Evolutionary conservation across 805 yeast genomes (phyloP), one percentile per base, ranked within the genome.

Genomic region (Suhomyces kilbournensis): DNA sequence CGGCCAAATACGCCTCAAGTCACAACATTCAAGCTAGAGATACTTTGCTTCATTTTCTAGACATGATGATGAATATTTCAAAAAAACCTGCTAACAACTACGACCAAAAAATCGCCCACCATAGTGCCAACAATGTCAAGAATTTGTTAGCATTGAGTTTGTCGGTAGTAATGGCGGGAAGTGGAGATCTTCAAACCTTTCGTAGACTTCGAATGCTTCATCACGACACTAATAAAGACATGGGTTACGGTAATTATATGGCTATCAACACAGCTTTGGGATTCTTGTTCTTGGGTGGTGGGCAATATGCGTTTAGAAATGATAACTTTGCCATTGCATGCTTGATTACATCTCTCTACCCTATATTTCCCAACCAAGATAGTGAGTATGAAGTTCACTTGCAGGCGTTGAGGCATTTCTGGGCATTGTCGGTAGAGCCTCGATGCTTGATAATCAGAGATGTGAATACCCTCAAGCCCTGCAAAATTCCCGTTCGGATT

Each of bases 231-330:
- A 74, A 72, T 26, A 71, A 67, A 35, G 76, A 61, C 39, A 68
- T 74, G 44, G 74, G 76, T 8, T 90, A 81, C 65, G 94, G 96
- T 0, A 81, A 83, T 53, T 88, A 81, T 61, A 82, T 88, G 83
- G 88, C 92, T 0, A 75, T 85, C 1, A 90, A 88, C 60, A 79
- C 89, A 74, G 88, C 96, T 0, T 68, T 94, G 38, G 99, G 99
- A 2, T 83, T 93, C 60, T 72, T 93, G 50, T 92, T 93, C 63
- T 67, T 94, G 35, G 97, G 97, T 0, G 94, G 97, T 1, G 97
- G 98, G 0, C 97, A 90, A 65, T 90, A 83, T 66, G 91, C 96
- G 0, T 80, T 94, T 53, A 77, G 82, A 38, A 78, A 76, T 15
- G 80, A 87, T 3, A 78, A 82, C 51, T 73, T 86, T 60, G 82